Evolutionary conservation across 371 early-diverging fungal species (phyloP), one percentile per base, ranked within the genome.

Genomic region (Apophysomyces variabilis): DNA sequence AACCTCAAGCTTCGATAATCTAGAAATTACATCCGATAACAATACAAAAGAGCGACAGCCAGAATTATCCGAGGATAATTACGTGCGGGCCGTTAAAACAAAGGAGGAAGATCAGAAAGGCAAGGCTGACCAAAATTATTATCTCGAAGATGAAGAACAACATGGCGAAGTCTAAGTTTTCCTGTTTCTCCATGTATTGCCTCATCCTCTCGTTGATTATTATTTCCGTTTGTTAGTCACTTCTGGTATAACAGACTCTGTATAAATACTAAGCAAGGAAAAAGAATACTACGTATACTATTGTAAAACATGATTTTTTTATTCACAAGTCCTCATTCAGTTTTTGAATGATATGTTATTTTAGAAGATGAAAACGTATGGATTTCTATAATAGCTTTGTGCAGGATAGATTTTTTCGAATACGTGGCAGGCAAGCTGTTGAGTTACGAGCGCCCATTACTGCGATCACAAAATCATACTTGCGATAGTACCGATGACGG

Each of bases 401-500:
- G 32, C 32, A 26, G 32, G 32, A 26, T 26, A 26, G 32, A 26
- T 26, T 26, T 26, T 26, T 26, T 26, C 3, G 3, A 26, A 26
- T 26, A 26, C 3, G 32, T 26, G 32, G 32, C 3, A 26, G 32
- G 0, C 32, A 26, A 26, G 32, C 32, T 26, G 32, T 26, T 26
- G 32, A 26, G 32, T 26, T 26, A 26, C 32, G 3, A 26, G 3
- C 32, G 32, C 32, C 3, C 21, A 50, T 7, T 47, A 47, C 18
- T 50, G 54, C 9, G 21, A 47, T 50, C 54, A 50, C n/a, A n/a
- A 50, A 32, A 78, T 66, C 37, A 78, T 75, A 21, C 70, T 74
- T 75, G 75, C 74, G 18, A 73, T 46, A 0, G 80, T 79, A 12
- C 80, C 80, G 18, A 66, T 43, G 35, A 76, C 37, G 18, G 77